phyloP scores from a whole-genome alignment of 176 grass and related monocot genomes.

The Panicum miliaceum region DNA sequence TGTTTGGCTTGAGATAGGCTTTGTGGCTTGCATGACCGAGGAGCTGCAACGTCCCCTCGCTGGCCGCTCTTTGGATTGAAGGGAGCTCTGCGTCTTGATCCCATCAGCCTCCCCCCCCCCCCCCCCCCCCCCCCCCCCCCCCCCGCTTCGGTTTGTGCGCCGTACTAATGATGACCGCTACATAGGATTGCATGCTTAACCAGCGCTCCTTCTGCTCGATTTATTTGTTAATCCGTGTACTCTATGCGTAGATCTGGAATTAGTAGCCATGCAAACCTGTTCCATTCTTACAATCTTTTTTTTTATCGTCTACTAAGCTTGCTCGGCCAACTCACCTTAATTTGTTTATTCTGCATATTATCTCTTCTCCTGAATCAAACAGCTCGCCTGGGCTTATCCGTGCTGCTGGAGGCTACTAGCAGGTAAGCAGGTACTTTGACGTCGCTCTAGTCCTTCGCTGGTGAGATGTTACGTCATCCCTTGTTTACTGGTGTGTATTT shows the following conservation, averaged over 20 bases:
- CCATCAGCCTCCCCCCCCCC: no score
- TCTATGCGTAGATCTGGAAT: background rate
- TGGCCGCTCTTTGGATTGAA: constrained; percentile 95
- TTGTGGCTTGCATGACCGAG: constrained; percentile 86
- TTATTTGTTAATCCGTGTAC: background rate
- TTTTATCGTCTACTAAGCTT: background rate
- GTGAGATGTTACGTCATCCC: constrained; percentile 5
- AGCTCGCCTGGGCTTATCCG: background rate
- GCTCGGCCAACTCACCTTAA: background rate
- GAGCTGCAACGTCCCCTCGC: constrained; percentile 61
- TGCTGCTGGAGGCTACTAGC: background rate
- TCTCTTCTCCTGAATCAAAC: background rate
- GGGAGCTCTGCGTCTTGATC: constrained; percentile 83
- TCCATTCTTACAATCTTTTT: background rate
- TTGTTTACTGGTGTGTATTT: constrained; percentile 24
- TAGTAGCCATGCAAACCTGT: background rate
- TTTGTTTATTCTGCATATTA: background rate
- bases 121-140: no score
- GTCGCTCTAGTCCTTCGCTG: constrained; percentile 3
- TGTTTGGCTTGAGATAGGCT: constrained; percentile 59
- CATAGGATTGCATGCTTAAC: background rate
- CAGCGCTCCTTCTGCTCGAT: background rate
- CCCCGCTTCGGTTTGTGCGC: no score
- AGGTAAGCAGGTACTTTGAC: background rate
- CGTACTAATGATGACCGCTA: no score